Evolutionary conservation across 495 filamentous ascomycete species (phyloP).

Genomic region (Penicillium longicatenatum): DNA sequence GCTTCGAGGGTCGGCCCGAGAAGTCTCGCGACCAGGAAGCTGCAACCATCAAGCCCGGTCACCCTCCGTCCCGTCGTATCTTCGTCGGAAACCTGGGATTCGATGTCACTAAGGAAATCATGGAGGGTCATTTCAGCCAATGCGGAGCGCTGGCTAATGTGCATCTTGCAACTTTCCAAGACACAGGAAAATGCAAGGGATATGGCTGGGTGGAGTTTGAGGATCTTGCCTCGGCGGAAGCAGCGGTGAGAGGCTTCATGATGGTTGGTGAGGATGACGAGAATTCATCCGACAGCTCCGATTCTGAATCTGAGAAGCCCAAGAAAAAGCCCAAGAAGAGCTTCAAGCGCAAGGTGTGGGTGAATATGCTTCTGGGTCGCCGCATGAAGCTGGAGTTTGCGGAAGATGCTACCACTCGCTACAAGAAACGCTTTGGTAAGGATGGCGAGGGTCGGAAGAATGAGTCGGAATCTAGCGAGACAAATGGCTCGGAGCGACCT

Average conservation of each 20-base stretch:
- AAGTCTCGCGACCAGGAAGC: slow-evolving; percentile 51
- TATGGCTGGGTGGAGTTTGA: slow-evolving; percentile 94
- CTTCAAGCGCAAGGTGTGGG: slow-evolving; percentile 72
- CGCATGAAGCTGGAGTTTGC: slow-evolving; percentile 87
- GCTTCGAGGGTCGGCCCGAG: slow-evolving; percentile 75
- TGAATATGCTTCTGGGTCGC: slow-evolving; percentile 77
- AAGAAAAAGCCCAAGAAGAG: slow-evolving; percentile 53
- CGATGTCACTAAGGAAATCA: slow-evolving; percentile 75
- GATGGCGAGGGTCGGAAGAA: slow-evolving; percentile 49
- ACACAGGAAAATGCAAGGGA: slow-evolving; percentile 96
- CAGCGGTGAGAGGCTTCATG: slow-evolving; percentile 81
- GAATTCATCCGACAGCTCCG: slow-evolving; percentile 47
- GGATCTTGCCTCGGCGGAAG: slow-evolving; percentile 69
- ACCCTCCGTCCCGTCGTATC: slow-evolving; percentile 72
- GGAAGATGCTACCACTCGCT: slow-evolving; percentile 81
- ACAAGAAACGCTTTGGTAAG: slow-evolving; percentile 91
- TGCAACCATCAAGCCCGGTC: slow-evolving; percentile 40
- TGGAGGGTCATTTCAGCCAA: slow-evolving; percentile 75
- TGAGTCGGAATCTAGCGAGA: slow-evolving; percentile 30
- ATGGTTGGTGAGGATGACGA: slow-evolving; percentile 62
- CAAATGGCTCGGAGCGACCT: slow-evolving; percentile 24
- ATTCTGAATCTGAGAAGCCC: slow-evolving; percentile 36
- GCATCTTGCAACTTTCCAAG: slow-evolving; percentile 93
- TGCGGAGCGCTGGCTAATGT: slow-evolving; percentile 79
- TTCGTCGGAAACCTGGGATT: slow-evolving; percentile 94